Evolutionary conservation across 2,329 filamentous ascomycete species (phyloP), one percentile per base, ranked within the genome.

Genomic region (Orbilia brochopaga): DNA sequence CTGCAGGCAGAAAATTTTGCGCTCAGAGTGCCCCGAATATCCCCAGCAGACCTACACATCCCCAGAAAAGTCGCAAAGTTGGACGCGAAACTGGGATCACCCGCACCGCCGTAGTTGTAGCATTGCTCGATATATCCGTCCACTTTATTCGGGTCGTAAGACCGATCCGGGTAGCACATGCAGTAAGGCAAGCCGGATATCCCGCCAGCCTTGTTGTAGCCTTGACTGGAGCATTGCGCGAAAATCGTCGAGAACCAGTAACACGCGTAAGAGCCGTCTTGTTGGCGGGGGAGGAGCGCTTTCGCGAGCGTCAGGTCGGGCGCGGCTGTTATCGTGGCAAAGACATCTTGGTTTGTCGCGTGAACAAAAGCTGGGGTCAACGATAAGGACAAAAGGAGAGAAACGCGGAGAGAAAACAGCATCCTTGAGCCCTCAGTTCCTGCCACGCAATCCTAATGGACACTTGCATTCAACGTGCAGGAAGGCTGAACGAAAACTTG

Each of bases 51-150:
- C 7, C 51, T 53, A 40, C 67, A 72, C 30, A 72, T 24, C 15
- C 60, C 67, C 8, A 72, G 35, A 19, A 65, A 72, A 7, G 60
- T 55, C 21, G 67, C 54, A 19, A 72, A 65, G n/a, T 27, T 50
- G 37, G 67, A 52, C 37, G 55, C 55, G 40, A 72, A 72, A 40
- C 40, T 44, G 2, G 67, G 37, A 24, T 72, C 27, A 8, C 27
- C 60, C 8, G 60, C 60, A 1, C 48, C 60, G 2, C 44, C 67
- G 35, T 60, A 72, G 32, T 72, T 58, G 56, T 72, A 72, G 32
- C 67, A 72, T 65, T 72, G 67, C 50, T 54, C 35, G 48, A 72
- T 65, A 32, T 72, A 72, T 8, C 60, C 55, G 32, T 72, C 67
- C n/a, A 65, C 60, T 32, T 57, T n/a, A 13, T 50, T 48, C 19